A percentile compares a stretch with the other conserved stretches of the same genome.
Conservation (phyloP, 345 rosid genomes). For the Cardiospermum halicacabum region DNA sequence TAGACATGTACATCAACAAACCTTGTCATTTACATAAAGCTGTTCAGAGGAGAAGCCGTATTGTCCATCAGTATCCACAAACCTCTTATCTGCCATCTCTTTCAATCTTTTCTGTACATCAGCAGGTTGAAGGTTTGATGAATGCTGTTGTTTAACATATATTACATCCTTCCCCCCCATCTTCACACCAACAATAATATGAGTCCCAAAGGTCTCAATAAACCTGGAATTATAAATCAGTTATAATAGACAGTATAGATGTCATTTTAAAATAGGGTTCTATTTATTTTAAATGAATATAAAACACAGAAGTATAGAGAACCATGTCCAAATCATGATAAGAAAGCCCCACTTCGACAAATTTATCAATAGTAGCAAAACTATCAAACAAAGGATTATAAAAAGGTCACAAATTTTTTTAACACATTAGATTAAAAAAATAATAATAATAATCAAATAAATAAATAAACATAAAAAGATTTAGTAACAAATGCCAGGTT, state of each 20-base stretch:
- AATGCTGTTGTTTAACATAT: conserved; percentile 75
- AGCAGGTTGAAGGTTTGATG: conserved; percentile 66
- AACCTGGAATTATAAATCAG: conserved; percentile 46
- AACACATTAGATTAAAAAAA: no score
- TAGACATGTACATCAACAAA: conserved; percentile 15
- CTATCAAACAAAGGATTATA: no score
- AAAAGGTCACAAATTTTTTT: no score
- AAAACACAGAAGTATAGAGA: neutral
- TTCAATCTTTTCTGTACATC: conserved; percentile 74
- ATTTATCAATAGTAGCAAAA: neutral
- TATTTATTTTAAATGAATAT: neutral
- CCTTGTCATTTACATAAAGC: conserved; percentile 36
- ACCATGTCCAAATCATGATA: neutral
- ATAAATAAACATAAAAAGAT: no score
- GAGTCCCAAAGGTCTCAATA: conserved; percentile 80
- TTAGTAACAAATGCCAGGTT: no score
- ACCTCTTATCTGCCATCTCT: conserved; percentile 85
- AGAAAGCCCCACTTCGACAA: neutral
- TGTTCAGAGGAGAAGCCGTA: conserved; percentile 33
- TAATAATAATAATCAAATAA: no score
- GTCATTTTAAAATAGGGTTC: neutral
- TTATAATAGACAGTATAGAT: conserved; percentile 2
- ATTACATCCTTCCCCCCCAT: conserved; percentile 98
- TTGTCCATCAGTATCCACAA: conserved; percentile 47
- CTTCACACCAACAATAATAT: conserved; percentile 80